phyloP scores from a whole-genome alignment of 176 grass and related monocot genomes.

The Phoenix dactylifera region DNA sequence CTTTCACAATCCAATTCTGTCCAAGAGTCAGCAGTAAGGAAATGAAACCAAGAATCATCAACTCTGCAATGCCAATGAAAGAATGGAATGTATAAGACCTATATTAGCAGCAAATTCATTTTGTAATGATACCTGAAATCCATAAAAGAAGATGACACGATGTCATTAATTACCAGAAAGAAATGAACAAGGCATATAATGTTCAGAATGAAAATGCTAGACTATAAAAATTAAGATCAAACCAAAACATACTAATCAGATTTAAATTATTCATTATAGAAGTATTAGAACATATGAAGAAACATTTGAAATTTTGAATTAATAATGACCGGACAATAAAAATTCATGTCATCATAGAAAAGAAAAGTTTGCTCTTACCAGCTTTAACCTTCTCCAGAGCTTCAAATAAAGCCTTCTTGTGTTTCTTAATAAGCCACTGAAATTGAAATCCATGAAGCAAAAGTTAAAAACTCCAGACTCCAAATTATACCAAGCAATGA shows the following conservation, averaged over 20 bases:
- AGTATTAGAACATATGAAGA: no score
- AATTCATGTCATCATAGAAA: background rate
- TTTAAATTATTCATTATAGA: background rate
- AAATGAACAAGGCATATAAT: no score
- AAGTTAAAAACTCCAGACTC: no score
- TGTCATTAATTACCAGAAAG: no score
- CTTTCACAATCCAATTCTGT: constrained; percentile 41
- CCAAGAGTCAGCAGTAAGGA: constrained; percentile 71
- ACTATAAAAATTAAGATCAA: no score
- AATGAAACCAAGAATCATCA: constrained; percentile 96
- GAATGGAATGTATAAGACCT: background rate
- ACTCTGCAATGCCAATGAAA: constrained; percentile 37
- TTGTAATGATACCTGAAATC: no score
- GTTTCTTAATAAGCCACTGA: constrained; percentile 56
- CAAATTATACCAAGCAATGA: no score
- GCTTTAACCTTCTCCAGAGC: constrained; percentile 86
- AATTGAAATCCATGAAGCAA: background rate
- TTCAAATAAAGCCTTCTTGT: constrained; percentile 51
- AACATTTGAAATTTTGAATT: no score
- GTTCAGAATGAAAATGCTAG: no score
- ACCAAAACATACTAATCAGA: background rate
- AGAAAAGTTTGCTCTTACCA: constrained; percentile 23
- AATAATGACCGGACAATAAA: background rate
- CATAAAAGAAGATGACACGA: no score
- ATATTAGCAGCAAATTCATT: no score